Evolutionary conservation across 179 eudicot genomes (phyloP), one percentile per base, ranked within the genome.

Genomic region (Drosera spatulata): DNA sequence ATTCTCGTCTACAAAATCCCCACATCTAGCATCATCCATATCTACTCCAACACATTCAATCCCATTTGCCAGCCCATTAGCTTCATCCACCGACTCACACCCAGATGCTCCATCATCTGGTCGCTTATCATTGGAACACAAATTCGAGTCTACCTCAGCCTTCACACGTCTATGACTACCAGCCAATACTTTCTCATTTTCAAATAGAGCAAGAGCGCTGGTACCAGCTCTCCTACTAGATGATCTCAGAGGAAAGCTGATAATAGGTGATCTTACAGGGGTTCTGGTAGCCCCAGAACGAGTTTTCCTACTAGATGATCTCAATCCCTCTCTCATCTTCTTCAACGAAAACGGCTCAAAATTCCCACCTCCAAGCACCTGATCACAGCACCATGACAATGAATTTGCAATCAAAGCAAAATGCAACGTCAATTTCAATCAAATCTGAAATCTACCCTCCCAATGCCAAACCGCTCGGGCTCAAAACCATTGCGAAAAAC

Each of bases 271-370:
- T 22, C 33, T 22, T 22, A 22, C 1, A 22, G 33, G 33, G 33
- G 33, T 22, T 22, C 33, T 22, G 33, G 33, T 22, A 22, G 33
- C 59, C 60, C 50, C 68, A 42, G 64, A 65, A 55, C 54, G 61
- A 59, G 39, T 63, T 6, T 55, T 60, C 69, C 54, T 54, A 64
- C 56, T 72, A 61, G 75, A 61, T 42, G 86, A 81, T 74, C 83
- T 79, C 65, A 79, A 61, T 42, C 75, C 80, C 64, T 73, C 78
- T 56, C 71, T 79, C 81, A 71, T 79, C 63, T 68, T 73, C 54
- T 52, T 58, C 67, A 66, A 75, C 8, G 7, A 7, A 57, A 55
- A 37, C 7, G 10, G 38, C 53, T 14, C 10, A 50, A 55, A 55
- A 9, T 5, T 10, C 3, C 10, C 41, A 33, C 10, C 41, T 39